These are phyloP conservation scores for Craspedostauros australis DNA, from an alignment of 108 stramenopile species.

Conservation along the genomic window DNA sequence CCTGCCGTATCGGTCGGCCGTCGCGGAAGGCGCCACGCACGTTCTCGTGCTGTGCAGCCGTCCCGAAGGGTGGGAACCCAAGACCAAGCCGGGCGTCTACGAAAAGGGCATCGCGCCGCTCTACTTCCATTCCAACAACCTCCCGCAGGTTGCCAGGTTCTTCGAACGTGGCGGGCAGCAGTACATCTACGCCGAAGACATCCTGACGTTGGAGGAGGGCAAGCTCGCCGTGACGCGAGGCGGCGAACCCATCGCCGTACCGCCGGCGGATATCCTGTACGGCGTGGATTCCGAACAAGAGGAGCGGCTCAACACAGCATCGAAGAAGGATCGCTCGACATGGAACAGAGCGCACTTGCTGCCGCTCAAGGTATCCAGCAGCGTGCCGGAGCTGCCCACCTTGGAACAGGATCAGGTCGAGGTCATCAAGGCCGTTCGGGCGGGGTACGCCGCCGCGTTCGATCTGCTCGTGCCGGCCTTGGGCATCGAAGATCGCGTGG, in stretches of 20 bases:
- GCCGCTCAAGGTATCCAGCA: constrained; percentile 53
- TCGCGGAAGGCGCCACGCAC: constrained; percentile 77
- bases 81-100: constrained; percentile 62
- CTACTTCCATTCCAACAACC: constrained; percentile 64
- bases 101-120: constrained; percentile 64
- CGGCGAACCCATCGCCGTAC: constrained; percentile 41
- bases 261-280: constrained; percentile 66
- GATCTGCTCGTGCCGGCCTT: constrained; percentile 55
- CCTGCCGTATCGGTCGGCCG: constrained; percentile 68
- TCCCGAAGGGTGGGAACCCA: constrained; percentile 47
- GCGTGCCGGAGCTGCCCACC: constrained; percentile 44
- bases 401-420: constrained; percentile 55
- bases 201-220: constrained; percentile 61
- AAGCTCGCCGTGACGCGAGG: constrained; percentile 1
- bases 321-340: no score
- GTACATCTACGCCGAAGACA: constrained; percentile 75
- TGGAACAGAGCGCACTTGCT: constrained; percentile 70
- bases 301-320: no score
- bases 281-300: constrained; percentile 24
- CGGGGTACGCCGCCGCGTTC: constrained; percentile 69
- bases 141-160: constrained; percentile 51
- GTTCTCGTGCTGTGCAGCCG: constrained; percentile 57
- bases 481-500: constrained; percentile 8
- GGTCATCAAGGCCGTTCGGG: constrained; percentile 60
- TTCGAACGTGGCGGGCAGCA: constrained; percentile 78